These are phyloP conservation scores for Mortierella claussenii DNA, from an alignment of 192 early-diverging fungal genomes.

Conservation along the genomic window DNA sequence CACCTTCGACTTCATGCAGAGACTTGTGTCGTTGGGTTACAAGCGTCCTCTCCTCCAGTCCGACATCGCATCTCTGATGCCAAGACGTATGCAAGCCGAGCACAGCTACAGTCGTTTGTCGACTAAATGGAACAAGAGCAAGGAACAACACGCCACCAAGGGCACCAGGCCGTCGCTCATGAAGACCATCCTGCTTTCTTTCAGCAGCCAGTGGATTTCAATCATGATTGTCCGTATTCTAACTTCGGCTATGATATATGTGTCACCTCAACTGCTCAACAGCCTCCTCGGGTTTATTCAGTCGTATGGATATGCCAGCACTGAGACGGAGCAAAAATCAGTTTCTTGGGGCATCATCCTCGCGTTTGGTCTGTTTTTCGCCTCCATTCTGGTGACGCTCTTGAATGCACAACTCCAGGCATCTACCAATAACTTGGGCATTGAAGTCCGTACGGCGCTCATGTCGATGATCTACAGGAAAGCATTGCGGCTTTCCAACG, in stretches of 20 bases:
- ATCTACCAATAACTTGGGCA: slow-evolving; percentile 32
- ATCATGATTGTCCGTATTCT: slow-evolving; percentile 22
- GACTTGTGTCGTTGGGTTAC: slow-evolving; percentile 41
- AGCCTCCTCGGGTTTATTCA: slow-evolving; percentile 38
- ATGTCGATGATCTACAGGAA: slow-evolving; percentile 57
- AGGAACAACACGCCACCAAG: slow-evolving; percentile 12
- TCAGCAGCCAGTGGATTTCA: slow-evolving; percentile 21
- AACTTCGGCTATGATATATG: slow-evolving; percentile 31
- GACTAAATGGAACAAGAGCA: slow-evolving; percentile 12
- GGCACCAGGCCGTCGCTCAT: slow-evolving; percentile 27
- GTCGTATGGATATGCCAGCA: slow-evolving; percentile 13
- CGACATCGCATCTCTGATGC: slow-evolving; percentile 48
- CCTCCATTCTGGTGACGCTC: slow-evolving; percentile 25
- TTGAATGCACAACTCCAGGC: slow-evolving; percentile 39
- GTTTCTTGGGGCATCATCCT: slow-evolving; percentile 37
- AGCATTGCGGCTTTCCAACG: slow-evolving; percentile 49
- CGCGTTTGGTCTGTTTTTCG: slow-evolving; percentile 53
- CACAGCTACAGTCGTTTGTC: slow-evolving; percentile 25
- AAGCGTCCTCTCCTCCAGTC: slow-evolving; percentile 20
- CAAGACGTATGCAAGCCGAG: slow-evolving; percentile 27
- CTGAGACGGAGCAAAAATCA: no score
- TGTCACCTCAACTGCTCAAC: slow-evolving; percentile 45
- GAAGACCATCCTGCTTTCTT: slow-evolving; percentile 13
- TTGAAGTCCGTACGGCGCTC: slow-evolving; percentile 46
- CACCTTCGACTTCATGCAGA: slow-evolving; percentile 51